phyloP scores from a whole-genome alignment of 23 red algal genomes.

The Gracilaria caudata region DNA sequence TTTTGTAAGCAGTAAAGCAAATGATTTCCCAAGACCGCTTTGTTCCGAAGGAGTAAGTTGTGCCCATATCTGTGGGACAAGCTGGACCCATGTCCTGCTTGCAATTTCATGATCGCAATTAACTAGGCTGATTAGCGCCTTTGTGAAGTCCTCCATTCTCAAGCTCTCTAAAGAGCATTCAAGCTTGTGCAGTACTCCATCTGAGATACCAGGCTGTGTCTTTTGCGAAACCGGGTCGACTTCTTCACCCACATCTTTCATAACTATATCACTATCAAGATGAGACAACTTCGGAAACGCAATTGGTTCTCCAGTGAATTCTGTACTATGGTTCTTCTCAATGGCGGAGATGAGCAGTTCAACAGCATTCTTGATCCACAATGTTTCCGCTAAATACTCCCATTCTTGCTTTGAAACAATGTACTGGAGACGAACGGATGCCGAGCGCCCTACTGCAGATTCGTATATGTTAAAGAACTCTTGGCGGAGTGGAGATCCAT shows the following conservation, averaged over 20 bases:
- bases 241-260: not conserved
- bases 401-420: constrained; percentile 91
- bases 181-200: not conserved
- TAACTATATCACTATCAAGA: not conserved
- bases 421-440: constrained; percentile 61
- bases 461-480: constrained; percentile 78
- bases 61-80: constrained; percentile 74
- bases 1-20: constrained; percentile 61
- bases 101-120: constrained; percentile 70
- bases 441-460: constrained; percentile 32
- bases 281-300: constrained; percentile 26
- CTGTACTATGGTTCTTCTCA: constrained; percentile 15
- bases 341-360: constrained; percentile 77
- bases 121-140: constrained; percentile 58
- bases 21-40: constrained; percentile 48
- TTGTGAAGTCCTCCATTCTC: constrained; percentile 26
- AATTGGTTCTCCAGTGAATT: not conserved
- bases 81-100: constrained; percentile 47
- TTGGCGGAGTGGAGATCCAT: constrained; percentile 35
- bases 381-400: constrained; percentile 85
- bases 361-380: constrained; percentile 88
- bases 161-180: not conserved
- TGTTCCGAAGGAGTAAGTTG: constrained; percentile 33
- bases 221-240: not conserved
- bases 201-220: not conserved